phyloP scores from a whole-genome alignment of 345 rosid genomes.

The Acer saccharum region DNA sequence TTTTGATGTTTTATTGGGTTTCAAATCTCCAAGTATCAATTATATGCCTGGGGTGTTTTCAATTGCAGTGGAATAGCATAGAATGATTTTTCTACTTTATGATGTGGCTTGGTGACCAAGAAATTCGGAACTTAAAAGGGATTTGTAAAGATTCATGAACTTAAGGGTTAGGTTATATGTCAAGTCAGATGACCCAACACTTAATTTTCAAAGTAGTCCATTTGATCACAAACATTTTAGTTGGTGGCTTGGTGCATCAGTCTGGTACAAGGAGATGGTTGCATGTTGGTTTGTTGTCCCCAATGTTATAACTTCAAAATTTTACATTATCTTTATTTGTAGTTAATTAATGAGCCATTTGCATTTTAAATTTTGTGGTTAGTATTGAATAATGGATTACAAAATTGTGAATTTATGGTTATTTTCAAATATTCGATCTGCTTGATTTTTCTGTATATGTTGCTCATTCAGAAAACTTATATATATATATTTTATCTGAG shows the following conservation, averaged over 20 bases:
- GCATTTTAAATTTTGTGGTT: neutral
- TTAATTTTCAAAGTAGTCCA: too few relatives aligned
- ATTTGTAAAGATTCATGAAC: neutral
- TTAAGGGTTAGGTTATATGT: neutral
- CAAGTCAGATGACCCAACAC: neutral
- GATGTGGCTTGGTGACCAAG: neutral
- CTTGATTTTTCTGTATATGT: neutral
- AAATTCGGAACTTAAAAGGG: neutral
- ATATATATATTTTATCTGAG: neutral
- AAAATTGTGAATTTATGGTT: too few relatives aligned
- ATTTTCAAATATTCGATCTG: neutral
- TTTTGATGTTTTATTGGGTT: neutral
- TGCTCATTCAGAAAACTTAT: neutral
- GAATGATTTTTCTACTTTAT: neutral
- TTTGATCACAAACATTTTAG: neutral
- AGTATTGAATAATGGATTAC: neutral
- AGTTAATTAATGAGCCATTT: neutral
- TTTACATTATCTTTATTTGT: too few relatives aligned
- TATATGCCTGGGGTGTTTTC: neutral
- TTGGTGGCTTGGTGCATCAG: neutral
- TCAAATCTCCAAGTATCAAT: neutral
- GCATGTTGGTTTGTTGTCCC: neutral
- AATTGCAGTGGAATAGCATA: neutral
- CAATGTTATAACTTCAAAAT: neutral
- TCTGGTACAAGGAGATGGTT: neutral